phyloP scores from a whole-genome alignment of 441 rosid genomes.

The Euphorbia neoarborescens region DNA sequence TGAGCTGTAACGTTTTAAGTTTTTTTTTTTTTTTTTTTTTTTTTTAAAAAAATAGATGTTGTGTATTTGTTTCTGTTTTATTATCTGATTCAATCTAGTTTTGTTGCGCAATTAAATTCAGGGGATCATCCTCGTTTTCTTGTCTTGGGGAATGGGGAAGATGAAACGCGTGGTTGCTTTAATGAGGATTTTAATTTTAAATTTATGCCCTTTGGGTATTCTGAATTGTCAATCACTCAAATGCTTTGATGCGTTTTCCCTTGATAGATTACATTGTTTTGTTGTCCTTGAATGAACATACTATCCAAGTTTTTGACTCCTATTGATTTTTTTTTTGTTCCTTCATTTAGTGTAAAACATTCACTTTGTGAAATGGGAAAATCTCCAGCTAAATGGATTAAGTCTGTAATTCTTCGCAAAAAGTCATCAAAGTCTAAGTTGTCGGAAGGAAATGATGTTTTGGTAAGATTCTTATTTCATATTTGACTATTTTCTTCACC shows the following conservation, averaged over 20 bases:
- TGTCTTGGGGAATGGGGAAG: not conserved
- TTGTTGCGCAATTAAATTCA: not conserved
- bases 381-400: conserved; percentile 48
- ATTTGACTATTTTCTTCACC: not conserved
- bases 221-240: not conserved
- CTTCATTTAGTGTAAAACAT: not conserved
- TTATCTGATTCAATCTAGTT: not conserved
- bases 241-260: not conserved
- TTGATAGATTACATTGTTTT: not conserved
- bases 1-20: not conserved
- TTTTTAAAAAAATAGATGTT: too few species aligned
- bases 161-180: too few species aligned
- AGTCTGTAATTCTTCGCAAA: conserved; percentile 59
- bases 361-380: conserved; percentile 44
- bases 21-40: not conserved
- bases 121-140: not conserved
- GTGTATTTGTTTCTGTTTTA: not conserved
- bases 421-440: conserved; percentile 60
- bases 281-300: not conserved
- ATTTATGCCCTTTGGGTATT: not conserved
- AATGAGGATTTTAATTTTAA: not conserved
- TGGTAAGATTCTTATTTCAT: conserved; percentile 3
- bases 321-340: not conserved
- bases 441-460: conserved; percentile 35
- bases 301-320: not conserved